Conservation (phyloP, 2,329 filamentous ascomycete species). For the Claviceps quebecensis region DNA sequence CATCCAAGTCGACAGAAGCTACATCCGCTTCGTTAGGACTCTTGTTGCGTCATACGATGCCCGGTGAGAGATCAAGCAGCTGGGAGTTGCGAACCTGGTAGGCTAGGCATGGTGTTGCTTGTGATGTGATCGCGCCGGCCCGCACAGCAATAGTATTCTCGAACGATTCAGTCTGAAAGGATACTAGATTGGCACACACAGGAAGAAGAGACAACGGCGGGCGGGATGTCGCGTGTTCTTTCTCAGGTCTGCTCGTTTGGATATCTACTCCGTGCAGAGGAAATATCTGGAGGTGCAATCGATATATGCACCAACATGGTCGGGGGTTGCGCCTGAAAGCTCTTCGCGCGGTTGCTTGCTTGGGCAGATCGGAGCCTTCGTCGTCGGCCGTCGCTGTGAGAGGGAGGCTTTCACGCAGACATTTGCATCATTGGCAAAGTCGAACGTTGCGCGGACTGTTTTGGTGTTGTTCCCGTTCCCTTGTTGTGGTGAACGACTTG, state of each 20-base stretch:
- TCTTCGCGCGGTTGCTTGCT: background rate
- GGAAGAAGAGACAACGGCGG: background rate
- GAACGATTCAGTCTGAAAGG: too few relatives aligned
- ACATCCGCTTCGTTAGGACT: conserved; percentile 5
- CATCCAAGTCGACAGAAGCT: conserved; percentile 96
- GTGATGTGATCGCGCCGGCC: background rate
- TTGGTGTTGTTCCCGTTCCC: too few relatives aligned
- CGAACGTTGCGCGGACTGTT: background rate
- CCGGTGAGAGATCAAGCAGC: background rate
- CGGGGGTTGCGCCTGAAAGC: conserved; percentile 21
- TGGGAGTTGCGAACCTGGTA: conserved; percentile 32
- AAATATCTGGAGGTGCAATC: conserved; percentile 20
- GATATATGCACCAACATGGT: conserved; percentile 28
- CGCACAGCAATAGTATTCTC: too few relatives aligned
- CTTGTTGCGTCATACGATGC: background rate
- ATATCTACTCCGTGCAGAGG: conserved; percentile 22
- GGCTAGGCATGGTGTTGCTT: conserved; percentile 36
- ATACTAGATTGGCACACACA: too few relatives aligned
- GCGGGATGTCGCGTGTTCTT: background rate
- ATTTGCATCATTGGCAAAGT: background rate
- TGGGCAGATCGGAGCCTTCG: background rate
- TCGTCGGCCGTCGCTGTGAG: conserved; percentile 7
- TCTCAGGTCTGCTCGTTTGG: conserved; percentile 11
- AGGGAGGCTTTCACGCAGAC: conserved; percentile 1
- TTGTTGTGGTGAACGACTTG: too few relatives aligned